Evolutionary conservation across 805 yeast genomes (phyloP), one percentile per base, ranked within the genome.

Genomic region (Nakazawaea wyomingensis): DNA sequence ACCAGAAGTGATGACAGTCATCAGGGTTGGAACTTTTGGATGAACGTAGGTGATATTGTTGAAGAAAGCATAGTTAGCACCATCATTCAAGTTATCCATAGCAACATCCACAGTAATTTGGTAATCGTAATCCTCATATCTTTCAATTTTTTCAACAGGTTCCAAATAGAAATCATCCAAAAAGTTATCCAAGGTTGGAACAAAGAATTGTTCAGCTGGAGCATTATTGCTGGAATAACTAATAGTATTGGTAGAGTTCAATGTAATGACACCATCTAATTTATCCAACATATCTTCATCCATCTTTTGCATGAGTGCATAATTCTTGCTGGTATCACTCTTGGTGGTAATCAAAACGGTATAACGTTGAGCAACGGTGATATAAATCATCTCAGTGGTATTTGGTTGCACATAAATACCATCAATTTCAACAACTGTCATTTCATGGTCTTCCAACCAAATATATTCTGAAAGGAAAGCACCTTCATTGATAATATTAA

Each of bases 1-100:
- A 37, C 86, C 87, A 28, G 96, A 74, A 35, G 82, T 69, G 54
- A 88, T 59, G n/a, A 76, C 96, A 3, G 96, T 78, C 64, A 78
- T 74, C 48, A 93, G 68, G 5, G 90, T 68, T 39, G 99, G 99
- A 13, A 91, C 95, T 64, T 79, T 83, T 50, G 98, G 96, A 30
- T 76, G 61, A 28, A 76, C 69, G 65, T 77, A 93, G 19, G 95
- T 76, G 57, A 85, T 71, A 60, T 87, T 83, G 72, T 91, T 90
- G 82, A 91, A 88, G 68, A 91, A 85, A n/a, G 98, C 98, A 60
- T 93, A 93, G 69, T 89, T 89, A 49, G 82, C 72, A 69, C 99
- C 99, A 62, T 88, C 70, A 38, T 72, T 74, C 64, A 93, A 72
- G 71, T 87, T 86, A 61, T 83, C 82, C 97, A 93, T 89, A 21